Evolutionary conservation across 164 flowering plant genomes (phyloP).

Genomic region (Vitis labrusca): DNA sequence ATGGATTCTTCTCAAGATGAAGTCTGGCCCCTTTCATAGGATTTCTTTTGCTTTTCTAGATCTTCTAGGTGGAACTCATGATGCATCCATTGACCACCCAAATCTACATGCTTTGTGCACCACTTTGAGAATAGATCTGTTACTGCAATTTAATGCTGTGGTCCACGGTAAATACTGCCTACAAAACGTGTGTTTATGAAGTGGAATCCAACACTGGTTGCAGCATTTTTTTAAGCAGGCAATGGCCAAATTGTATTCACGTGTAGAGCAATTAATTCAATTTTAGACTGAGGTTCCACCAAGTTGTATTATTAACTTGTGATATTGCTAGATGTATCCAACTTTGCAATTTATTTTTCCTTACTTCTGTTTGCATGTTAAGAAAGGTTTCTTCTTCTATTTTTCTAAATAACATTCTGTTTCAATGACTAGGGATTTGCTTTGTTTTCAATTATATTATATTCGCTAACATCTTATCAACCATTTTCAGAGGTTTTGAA

Average conservation of each 20-base stretch:
- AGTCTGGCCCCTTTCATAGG: neutral
- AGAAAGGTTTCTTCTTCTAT: no score
- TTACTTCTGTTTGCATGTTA: no score
- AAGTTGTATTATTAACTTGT: neutral
- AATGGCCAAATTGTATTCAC: no score
- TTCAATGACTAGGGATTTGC: neutral
- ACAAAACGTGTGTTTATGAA: neutral
- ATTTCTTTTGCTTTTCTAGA: neutral
- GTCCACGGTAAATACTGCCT: neutral
- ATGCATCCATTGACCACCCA: neutral
- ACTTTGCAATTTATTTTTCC: no score
- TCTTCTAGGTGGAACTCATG: neutral
- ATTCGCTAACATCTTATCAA: slow-evolving; percentile 10
- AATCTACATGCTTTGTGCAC: neutral
- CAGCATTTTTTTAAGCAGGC: neutral
- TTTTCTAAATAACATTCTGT: no score
- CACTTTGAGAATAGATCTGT: neutral
- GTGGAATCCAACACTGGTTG: no score
- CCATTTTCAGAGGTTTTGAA: slow-evolving; percentile 77
- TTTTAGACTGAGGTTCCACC: neutral
- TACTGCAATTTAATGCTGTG: neutral
- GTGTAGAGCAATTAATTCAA: no score
- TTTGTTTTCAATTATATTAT: slow-evolving; percentile 1
- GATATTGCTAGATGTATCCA: neutral
- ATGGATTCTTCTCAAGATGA: neutral